phyloP scores from a whole-genome alignment of 2,329 filamentous ascomycete genomes.

The Pseudogymnoascus sp. region DNA sequence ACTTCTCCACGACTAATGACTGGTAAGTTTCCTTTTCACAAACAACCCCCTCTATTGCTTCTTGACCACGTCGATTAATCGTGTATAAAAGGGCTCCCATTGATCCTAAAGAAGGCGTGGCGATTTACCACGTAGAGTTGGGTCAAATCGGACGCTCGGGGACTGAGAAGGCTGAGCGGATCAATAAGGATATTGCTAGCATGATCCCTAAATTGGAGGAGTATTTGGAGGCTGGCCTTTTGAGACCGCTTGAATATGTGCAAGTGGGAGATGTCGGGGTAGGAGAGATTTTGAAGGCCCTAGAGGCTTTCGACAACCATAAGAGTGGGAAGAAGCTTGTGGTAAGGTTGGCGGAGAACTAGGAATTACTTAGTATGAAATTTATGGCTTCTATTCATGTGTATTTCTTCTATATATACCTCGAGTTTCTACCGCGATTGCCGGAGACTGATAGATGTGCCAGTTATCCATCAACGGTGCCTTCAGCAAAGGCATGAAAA shows the following conservation, averaged over 20 bases:
- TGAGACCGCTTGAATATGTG: slow-evolving; percentile 21
- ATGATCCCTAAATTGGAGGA: slow-evolving; percentile 18
- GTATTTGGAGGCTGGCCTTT: slow-evolving; percentile 12
- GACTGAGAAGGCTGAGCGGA: slow-evolving; percentile 9
- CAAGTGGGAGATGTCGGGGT: slow-evolving; percentile 16
- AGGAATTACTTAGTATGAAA: not conserved
- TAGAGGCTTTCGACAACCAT: slow-evolving; percentile 14
- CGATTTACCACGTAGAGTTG: slow-evolving; percentile 15
- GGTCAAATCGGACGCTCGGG: slow-evolving; percentile 19
- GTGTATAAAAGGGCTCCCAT: slow-evolving; percentile 17
- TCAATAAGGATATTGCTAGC: slow-evolving; percentile 15
- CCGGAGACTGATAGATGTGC: not conserved
- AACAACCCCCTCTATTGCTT: not conserved
- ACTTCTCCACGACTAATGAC: slow-evolving; percentile 29
- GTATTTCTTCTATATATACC: not conserved
- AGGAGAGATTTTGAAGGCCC: slow-evolving; percentile 15
- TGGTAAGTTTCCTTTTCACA: slow-evolving; percentile 22
- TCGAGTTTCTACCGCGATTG: no score
- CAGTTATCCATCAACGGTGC: not conserved
- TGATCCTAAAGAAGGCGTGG: slow-evolving; percentile 13
- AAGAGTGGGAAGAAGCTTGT: slow-evolving; percentile 19
- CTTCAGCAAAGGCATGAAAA: not conserved
- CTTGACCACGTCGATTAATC: not conserved
- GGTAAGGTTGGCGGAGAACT: slow-evolving; percentile 14
- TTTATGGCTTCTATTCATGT: not conserved